Evolutionary conservation across 2,329 filamentous ascomycete genomes (phyloP), one percentile per base, ranked within the genome.

Genomic region (Colletotrichum siamense): DNA sequence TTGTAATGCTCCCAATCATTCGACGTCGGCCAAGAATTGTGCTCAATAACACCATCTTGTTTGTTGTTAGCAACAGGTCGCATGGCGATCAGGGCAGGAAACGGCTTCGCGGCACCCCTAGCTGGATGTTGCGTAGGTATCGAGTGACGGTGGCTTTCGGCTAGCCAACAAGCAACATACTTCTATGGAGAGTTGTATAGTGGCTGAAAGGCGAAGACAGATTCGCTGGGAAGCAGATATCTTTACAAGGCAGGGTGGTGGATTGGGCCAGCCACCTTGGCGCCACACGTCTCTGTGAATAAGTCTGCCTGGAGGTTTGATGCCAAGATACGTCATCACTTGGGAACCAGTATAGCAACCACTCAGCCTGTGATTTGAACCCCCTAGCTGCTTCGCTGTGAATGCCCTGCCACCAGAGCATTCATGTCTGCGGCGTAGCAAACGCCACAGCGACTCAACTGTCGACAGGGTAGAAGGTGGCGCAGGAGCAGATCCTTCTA

Each of bases 151-250:
- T 24, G 0, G 10, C 44, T 52, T 52, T 13, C 12, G 12, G 2
- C n/a, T 24, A 4, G 4, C 1, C 44, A 52, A 52, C 2, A 1
- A 52, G 18, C 3, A 4, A n/a, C 1, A 2, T n/a, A 49, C 18
- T n/a, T 5, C 44, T 52, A 52, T 52, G 44, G 18, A n/a, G 9
- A 49, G 18, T 1, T 49, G 39, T 49, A 2, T 4, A 52, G n/a
- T 18, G n/a, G n/a, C 18, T 52, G 10, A n/a, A 49, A 52, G 44
- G 12, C 2, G 16, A 52, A 3, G 44, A 52, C 4, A 12, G 6
- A 52, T 8, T 1, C 12, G 10, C n/a, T 52, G 44, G 44, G 44
- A 52, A 52, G n/a, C n/a, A 22, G 44, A 13, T 4, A 52, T 52
- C 44, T 52, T 52, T 52, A 22, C 44, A 52, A 52, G 12, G 4